A percentile compares a stretch with the other conserved stretches of the same genome.
These are phyloP conservation scores for Rhododendron mucronatum DNA, from an alignment of 148 eudicot genomes.

Conservation along the genomic window DNA sequence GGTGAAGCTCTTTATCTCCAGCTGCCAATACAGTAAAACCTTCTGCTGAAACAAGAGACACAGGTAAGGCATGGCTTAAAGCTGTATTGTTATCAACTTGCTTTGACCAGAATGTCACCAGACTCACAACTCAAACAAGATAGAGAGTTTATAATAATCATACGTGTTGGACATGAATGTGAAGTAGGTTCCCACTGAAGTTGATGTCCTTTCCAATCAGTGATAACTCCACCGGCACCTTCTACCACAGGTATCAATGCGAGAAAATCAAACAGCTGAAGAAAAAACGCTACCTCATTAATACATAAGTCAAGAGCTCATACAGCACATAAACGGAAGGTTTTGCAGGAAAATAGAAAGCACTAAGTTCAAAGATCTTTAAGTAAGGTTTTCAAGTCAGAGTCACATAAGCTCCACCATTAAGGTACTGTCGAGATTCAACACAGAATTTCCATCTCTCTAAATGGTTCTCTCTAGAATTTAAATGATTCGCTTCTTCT, in stretches of 20 bases:
- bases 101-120: background rate
- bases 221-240: conserved; percentile 88
- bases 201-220: conserved; percentile 75
- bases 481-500: too few species aligned
- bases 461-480: background rate
- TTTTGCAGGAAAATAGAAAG: background rate
- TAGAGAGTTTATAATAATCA: background rate
- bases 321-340: background rate
- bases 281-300: background rate
- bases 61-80: background rate
- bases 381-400: background rate
- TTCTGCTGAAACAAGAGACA: conserved; percentile 5
- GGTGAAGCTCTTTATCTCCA: conserved; percentile 67
- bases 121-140: background rate
- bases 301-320: background rate
- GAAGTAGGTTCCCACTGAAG: conserved; percentile 84
- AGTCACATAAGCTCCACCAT: background rate
- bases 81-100: background rate
- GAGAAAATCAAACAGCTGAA: conserved; percentile 88
- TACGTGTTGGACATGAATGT: conserved; percentile 51
- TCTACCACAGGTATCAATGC: conserved; percentile 80
- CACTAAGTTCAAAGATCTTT: background rate
- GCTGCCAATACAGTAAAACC: conserved; percentile 82
- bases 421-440: background rate
- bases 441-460: background rate